A percentile compares a stretch with the other conserved stretches of the same genome.
These are phyloP conservation scores for Hanseniaspora occidentalis DNA, from an alignment of 805 yeast genomes.

Conservation along the genomic window DNA sequence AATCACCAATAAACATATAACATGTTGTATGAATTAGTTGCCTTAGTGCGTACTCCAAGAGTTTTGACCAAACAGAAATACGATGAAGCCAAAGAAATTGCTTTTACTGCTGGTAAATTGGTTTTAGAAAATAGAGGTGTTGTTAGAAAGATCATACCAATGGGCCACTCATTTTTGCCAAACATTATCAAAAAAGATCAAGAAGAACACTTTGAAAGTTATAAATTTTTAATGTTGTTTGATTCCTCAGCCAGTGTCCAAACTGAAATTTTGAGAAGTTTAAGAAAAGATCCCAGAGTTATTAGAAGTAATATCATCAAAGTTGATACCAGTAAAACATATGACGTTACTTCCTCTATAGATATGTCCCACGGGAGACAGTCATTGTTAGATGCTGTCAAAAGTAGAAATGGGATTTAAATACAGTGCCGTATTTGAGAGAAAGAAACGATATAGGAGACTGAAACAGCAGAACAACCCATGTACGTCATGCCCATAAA, in stretches of 20 bases:
- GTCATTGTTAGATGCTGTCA: conserved; percentile 16
- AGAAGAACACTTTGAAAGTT: conserved; percentile 83
- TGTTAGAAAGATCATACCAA: conserved; percentile 66
- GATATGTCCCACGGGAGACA: conserved; percentile 29
- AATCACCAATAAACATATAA: background rate
- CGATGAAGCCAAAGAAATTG: conserved; percentile 50
- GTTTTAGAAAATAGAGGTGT: conserved; percentile 87
- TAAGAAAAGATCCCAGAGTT: conserved; percentile 83
- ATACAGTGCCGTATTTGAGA: too few relatives aligned
- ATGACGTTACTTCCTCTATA: conserved; percentile 47
- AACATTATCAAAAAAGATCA: conserved; percentile 74
- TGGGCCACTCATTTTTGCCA: conserved; percentile 72
- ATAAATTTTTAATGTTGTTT: conserved; percentile 74
- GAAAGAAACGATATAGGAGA: too few relatives aligned
- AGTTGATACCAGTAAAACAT: conserved; percentile 38
- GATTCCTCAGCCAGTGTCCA: conserved; percentile 83
- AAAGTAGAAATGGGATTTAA: conserved; percentile 2
- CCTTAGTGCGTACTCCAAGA: conserved; percentile 56
- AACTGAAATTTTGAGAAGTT: conserved; percentile 65
- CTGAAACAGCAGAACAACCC: too few relatives aligned
- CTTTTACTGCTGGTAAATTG: conserved; percentile 66
- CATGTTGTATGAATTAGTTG: conserved; percentile 85
- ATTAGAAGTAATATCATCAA: conserved; percentile 65
- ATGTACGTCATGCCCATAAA: too few relatives aligned
- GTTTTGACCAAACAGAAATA: conserved; percentile 42